These are phyloP conservation scores for Lachancea cidri DNA, from an alignment of 805 yeast genomes.

Conservation along the genomic window DNA sequence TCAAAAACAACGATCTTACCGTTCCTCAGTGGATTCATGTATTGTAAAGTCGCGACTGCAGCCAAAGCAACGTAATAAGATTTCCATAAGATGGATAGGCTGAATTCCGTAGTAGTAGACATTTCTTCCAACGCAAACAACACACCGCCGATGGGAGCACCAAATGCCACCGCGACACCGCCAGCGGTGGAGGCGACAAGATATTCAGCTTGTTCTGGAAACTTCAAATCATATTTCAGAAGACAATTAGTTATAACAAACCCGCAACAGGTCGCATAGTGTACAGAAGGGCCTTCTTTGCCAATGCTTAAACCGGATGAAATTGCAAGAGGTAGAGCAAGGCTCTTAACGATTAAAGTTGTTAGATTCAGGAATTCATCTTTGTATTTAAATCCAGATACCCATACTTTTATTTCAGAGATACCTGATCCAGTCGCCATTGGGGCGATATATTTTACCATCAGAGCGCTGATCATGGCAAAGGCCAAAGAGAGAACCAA, in stretches of 20 bases:
- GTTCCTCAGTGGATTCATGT: conserved; percentile 85
- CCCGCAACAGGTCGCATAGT: conserved; percentile 96
- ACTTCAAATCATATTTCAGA: conserved; percentile 32
- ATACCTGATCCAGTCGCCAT: conserved; percentile 97
- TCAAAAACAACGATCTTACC: conserved; percentile 93
- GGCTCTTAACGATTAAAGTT: conserved; percentile 69
- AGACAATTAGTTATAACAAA: conserved; percentile 61
- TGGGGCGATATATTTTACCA: conserved; percentile 73
- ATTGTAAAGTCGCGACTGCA: conserved; percentile 76
- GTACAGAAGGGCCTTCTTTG: conserved; percentile 97
- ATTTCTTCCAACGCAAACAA: conserved; percentile 90
- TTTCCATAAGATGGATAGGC: conserved; percentile 79
- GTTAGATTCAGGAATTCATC: conserved; percentile 68
- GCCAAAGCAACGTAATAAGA: conserved; percentile 86
- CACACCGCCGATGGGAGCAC: conserved; percentile 95
- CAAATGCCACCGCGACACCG: conserved; percentile 98
- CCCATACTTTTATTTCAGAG: conserved; percentile 91
- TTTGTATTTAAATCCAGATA: conserved; percentile 75
- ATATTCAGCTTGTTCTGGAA: conserved; percentile 31
- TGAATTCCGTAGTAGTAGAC: conserved; percentile 56
- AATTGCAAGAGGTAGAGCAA: conserved; percentile 84
- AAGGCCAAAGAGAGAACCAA: conserved; percentile 54
- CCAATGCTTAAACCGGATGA: conserved; percentile 93
- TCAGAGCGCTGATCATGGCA: conserved; percentile 57
- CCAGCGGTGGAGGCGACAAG: conserved; percentile 93